A percentile compares a stretch with the other conserved stretches of the same genome.
phyloP scores from a whole-genome alignment of 495 filamentous ascomycete species.

The Evernia prunastri region DNA sequence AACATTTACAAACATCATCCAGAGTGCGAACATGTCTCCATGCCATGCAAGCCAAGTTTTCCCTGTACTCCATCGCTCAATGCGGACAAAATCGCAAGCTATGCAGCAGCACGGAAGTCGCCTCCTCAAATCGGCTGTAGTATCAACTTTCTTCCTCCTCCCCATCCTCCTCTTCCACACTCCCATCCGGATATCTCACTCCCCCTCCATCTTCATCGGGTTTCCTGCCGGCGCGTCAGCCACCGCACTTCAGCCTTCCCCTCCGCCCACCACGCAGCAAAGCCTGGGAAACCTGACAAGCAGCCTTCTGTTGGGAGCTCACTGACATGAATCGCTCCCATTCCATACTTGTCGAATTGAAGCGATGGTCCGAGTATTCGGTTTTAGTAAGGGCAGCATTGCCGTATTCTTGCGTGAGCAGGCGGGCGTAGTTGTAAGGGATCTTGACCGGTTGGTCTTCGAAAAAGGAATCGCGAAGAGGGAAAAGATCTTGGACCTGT shows the following conservation, averaged over 20 bases:
- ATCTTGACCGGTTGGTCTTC: constrained; percentile 70
- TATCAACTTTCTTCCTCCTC: not conserved
- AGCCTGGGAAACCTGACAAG: constrained; percentile 7
- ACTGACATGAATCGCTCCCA: constrained; percentile 17
- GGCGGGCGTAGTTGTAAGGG: constrained; percentile 65
- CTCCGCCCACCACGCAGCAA: not conserved
- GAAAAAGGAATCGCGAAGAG: constrained; percentile 68
- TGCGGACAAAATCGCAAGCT: constrained; percentile 9
- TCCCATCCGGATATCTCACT: not conserved
- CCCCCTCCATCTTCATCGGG: not conserved
- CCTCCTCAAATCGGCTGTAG: not conserved
- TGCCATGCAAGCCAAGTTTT: not conserved
- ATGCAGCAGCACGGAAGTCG: not conserved
- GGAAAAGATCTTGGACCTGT: constrained; percentile 63
- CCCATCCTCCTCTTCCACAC: not conserved
- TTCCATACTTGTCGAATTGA: constrained; percentile 17
- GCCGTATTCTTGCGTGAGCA: constrained; percentile 73
- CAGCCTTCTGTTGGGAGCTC: not conserved
- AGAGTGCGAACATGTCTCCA: not conserved
- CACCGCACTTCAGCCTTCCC: not conserved
- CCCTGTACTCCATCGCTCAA: constrained; percentile 3
- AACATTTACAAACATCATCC: not conserved
- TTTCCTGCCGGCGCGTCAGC: constrained; percentile 4
- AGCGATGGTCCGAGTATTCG: constrained; percentile 51
- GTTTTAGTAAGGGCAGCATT: constrained; percentile 55